Evolutionary conservation across 2,329 filamentous ascomycete genomes (phyloP).

Genomic region (Cercospora nicotianae): DNA sequence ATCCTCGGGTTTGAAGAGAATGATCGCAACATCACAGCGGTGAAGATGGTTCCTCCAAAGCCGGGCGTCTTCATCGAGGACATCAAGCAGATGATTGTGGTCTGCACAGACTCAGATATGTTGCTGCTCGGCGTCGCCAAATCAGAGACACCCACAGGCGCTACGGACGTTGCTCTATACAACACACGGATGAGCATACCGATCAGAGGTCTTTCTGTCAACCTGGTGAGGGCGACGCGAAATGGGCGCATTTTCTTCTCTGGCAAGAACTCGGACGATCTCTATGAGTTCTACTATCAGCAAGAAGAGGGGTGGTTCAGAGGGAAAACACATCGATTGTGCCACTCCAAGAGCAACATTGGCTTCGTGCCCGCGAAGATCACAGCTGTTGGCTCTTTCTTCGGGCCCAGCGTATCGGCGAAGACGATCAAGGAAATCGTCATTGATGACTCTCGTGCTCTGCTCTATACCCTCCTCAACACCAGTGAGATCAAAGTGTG

Average conservation of each 20-base stretch:
- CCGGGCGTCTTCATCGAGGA: conserved; percentile 80
- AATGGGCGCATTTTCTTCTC: conserved; percentile 93
- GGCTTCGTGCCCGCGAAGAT: conserved; percentile 47
- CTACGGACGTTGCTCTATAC: conserved; percentile 74
- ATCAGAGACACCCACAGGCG: conserved; percentile 63
- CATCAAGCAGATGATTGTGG: conserved; percentile 84
- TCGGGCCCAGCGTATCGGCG: conserved; percentile 38
- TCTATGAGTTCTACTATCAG: conserved; percentile 94
- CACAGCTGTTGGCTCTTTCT: conserved; percentile 29
- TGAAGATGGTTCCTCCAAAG: conserved; percentile 82
- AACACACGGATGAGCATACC: conserved; percentile 83
- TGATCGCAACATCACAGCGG: conserved; percentile 81
- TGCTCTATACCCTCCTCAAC: conserved; percentile 89
- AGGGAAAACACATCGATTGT: conserved; percentile 69
- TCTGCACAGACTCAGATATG: conserved; percentile 83
- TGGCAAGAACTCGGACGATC: conserved; percentile 75
- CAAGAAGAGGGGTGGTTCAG: conserved; percentile 98
- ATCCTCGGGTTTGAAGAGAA: conserved; percentile 91
- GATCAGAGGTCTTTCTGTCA: conserved; percentile 69
- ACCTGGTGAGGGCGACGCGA: conserved; percentile 72
- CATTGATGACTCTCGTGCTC: conserved; percentile 81
- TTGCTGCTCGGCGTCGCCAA: conserved; percentile 79
- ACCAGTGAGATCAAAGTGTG: conserved; percentile 88
- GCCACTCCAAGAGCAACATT: conserved; percentile 58
- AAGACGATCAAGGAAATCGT: conserved; percentile 77